A percentile compares a stretch with the other conserved stretches of the same genome.
phyloP scores from a whole-genome alignment of 495 filamentous ascomycete species.

The Aspergillus cristatus region DNA sequence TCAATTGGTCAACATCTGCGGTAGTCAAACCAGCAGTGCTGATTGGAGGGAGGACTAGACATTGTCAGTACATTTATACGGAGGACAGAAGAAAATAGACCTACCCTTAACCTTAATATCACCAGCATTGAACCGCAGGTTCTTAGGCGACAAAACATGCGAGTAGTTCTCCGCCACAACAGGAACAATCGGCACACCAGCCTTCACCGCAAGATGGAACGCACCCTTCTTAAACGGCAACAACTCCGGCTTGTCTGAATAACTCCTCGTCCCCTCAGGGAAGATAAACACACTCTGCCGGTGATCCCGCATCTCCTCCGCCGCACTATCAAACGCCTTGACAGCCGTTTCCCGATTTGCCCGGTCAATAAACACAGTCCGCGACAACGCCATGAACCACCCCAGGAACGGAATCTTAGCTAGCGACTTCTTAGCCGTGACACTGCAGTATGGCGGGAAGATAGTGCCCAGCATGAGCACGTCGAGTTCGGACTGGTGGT shows the following conservation, averaged over 20 bases:
- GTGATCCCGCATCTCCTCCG: slow-evolving; percentile 61
- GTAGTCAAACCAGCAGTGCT: slow-evolving; percentile 65
- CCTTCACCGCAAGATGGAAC: slow-evolving; percentile 92
- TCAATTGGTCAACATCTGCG: slow-evolving; percentile 74
- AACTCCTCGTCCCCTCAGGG: slow-evolving; percentile 87
- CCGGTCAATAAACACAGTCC: slow-evolving; percentile 92
- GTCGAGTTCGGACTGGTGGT: slow-evolving; percentile 93
- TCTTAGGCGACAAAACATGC: slow-evolving; percentile 65
- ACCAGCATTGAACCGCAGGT: slow-evolving; percentile 61
- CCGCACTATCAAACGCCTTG: slow-evolving; percentile 75
- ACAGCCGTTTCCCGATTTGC: slow-evolving; percentile 71
- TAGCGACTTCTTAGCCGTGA: slow-evolving; percentile 86
- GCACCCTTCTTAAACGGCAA: slow-evolving; percentile 97
- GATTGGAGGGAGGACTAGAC: slow-evolving; percentile 72
- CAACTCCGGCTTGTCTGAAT: slow-evolving; percentile 68
- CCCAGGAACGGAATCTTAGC: slow-evolving; percentile 78
- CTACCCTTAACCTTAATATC: slow-evolving; percentile 72
- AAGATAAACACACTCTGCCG: slow-evolving; percentile 90
- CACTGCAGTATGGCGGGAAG: slow-evolving; percentile 85
- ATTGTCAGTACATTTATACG: not conserved
- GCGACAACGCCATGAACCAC: slow-evolving; percentile 90
- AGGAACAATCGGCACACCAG: slow-evolving; percentile 85
- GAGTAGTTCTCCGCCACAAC: slow-evolving; percentile 79
- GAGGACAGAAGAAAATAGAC: slow-evolving; percentile 8
- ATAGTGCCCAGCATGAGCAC: slow-evolving; percentile 79